phyloP scores from a whole-genome alignment of 148 eudicot species.

The Cornus florida region DNA sequence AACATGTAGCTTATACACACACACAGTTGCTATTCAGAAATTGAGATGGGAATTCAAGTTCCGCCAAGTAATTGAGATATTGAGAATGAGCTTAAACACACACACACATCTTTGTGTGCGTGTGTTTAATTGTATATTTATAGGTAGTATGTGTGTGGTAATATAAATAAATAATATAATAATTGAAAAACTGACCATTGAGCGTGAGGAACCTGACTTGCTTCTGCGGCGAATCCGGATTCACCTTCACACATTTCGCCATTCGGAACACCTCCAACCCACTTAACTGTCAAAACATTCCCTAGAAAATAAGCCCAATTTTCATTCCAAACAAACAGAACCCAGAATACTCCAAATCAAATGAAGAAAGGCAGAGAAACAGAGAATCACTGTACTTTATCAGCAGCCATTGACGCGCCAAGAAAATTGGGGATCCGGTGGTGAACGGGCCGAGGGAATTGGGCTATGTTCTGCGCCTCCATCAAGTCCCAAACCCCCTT shows the following conservation, averaged over 20 bases:
- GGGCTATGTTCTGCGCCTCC: constrained; percentile 80
- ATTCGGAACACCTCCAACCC: constrained; percentile 65
- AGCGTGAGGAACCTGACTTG: constrained; percentile 90
- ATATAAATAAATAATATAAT: neutral
- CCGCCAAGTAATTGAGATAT: neutral
- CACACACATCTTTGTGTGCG: too few relatives aligned
- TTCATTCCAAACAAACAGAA: neutral
- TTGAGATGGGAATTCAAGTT: too few relatives aligned
- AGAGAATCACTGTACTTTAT: constrained; percentile 31
- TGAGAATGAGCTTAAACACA: neutral
- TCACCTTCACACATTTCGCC: constrained; percentile 82
- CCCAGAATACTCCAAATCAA: neutral
- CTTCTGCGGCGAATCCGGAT: constrained; percentile 96
- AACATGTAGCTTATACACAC: too few relatives aligned
- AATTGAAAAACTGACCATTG: constrained; percentile 56
- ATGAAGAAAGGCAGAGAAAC: neutral
- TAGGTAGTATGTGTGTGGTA: too few relatives aligned
- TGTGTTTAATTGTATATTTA: too few relatives aligned
- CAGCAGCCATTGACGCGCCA: constrained; percentile 64
- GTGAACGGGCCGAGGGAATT: constrained; percentile 90
- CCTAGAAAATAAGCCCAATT: neutral
- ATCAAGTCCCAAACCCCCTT: constrained; percentile 86
- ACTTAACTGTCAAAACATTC: constrained; percentile 49
- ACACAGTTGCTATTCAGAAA: too few relatives aligned
- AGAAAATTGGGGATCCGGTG: constrained; percentile 90